phyloP scores from a whole-genome alignment of 306 rosid genomes.

The Inga oerstediana region DNA sequence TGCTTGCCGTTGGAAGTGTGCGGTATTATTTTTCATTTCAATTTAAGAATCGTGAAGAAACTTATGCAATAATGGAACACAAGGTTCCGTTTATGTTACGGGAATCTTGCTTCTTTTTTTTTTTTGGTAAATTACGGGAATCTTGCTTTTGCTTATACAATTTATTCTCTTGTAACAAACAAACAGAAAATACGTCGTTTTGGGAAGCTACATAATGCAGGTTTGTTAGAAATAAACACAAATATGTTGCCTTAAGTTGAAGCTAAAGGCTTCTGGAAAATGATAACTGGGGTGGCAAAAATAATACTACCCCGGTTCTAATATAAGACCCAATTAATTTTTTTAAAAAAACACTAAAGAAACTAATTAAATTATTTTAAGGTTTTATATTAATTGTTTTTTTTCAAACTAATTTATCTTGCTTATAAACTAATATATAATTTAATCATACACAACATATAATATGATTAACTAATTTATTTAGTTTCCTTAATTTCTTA shows the following conservation, averaged over 20 bases:
- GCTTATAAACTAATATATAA: too few relatives aligned
- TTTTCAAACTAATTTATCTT: too few relatives aligned
- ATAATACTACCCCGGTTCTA: not conserved
- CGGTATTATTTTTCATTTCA: not conserved
- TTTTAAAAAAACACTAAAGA: too few relatives aligned
- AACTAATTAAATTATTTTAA: too few relatives aligned
- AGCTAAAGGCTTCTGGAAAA: not conserved
- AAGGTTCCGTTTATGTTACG: not conserved
- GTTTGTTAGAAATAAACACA: not conserved
- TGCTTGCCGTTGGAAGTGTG: not conserved
- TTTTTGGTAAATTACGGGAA: not conserved
- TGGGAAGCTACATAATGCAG: not conserved
- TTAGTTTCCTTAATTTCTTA: too few relatives aligned
- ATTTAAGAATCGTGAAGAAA: not conserved
- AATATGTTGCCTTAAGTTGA: not conserved
- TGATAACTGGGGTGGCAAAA: not conserved
- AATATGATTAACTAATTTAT: too few relatives aligned
- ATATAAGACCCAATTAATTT: too few relatives aligned
- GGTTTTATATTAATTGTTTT: too few relatives aligned
- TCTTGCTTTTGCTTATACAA: conserved; percentile 1
- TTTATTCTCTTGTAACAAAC: not conserved
- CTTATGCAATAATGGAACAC: not conserved
- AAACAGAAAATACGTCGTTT: not conserved
- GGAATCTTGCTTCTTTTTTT: not conserved
- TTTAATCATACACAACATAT: too few relatives aligned